A percentile compares a stretch with the other conserved stretches of the same genome.
These are phyloP conservation scores for Solanum sparsipilum DNA, from an alignment of 257 asterid genomes.

Conservation along the genomic window DNA sequence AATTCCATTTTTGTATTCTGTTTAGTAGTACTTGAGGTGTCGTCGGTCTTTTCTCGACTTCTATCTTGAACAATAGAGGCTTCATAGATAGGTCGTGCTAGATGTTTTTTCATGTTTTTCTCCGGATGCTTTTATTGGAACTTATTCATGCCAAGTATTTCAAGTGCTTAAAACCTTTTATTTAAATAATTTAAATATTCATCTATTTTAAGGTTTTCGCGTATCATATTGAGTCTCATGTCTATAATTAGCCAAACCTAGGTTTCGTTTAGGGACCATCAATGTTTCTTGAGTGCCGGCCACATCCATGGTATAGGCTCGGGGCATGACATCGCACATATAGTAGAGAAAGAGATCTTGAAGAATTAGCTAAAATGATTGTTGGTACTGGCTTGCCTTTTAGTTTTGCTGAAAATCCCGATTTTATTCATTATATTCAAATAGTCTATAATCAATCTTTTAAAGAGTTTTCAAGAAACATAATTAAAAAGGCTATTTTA, in stretches of 20 bases:
- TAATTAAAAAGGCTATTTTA: neutral
- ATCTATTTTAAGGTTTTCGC: neutral
- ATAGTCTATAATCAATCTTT: neutral
- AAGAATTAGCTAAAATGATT: neutral
- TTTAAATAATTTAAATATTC: neutral
- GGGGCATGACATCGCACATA: neutral
- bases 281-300: neutral
- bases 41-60: neutral
- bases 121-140: neutral
- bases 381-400: neutral
- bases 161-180: no score
- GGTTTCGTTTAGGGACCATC: neutral
- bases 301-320: neutral
- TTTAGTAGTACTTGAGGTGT: neutral
- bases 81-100: neutral
- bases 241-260: neutral
- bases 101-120: neutral
- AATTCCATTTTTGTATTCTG: neutral
- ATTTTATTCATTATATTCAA: neutral
- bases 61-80: neutral
- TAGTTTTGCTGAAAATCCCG: no score
- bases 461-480: neutral
- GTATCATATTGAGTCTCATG: neutral
- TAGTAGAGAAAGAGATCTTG: neutral
- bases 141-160: neutral